These are phyloP conservation scores for Striga asiatica DNA, from an alignment of 257 asterid genomes.

Conservation along the genomic window DNA sequence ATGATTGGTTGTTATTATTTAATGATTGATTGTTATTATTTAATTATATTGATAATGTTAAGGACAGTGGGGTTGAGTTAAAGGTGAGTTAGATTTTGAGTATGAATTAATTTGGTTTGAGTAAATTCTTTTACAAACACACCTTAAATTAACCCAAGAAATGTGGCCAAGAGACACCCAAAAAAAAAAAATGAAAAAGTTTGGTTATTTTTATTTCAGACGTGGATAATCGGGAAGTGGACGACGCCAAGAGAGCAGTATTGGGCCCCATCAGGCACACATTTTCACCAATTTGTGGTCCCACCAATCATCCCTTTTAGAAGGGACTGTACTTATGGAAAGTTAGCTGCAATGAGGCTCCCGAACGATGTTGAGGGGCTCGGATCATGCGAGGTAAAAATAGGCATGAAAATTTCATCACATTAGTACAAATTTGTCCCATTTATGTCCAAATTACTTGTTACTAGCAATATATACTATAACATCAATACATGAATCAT, in stretches of 20 bases:
- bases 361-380: constrained; percentile 77
- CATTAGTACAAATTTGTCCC: not conserved
- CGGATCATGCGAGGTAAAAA: constrained; percentile 76
- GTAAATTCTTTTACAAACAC: too few relatives aligned
- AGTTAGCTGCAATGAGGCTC: constrained; percentile 76
- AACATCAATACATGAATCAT: too few relatives aligned
- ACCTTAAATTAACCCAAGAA: too few relatives aligned
- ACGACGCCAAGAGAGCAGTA: constrained; percentile 62
- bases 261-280: constrained; percentile 70
- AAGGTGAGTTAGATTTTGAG: too few relatives aligned
- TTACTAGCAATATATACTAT: not conserved
- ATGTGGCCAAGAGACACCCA: too few relatives aligned
- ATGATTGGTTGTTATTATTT: too few relatives aligned
- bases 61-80: too few relatives aligned
- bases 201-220: too few relatives aligned
- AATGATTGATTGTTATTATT: too few relatives aligned
- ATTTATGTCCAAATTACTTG: not conserved
- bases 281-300: constrained; percentile 79
- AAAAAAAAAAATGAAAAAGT: too few relatives aligned
- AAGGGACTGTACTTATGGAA: constrained; percentile 82
- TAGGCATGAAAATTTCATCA: not conserved
- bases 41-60: too few relatives aligned
- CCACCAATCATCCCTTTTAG: constrained; percentile 75
- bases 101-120: too few relatives aligned
- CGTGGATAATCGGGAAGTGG: constrained; percentile 89